Evolutionary conservation across 106 monocot genomes (phyloP).

Genomic region (Xerophyta viscosa): DNA sequence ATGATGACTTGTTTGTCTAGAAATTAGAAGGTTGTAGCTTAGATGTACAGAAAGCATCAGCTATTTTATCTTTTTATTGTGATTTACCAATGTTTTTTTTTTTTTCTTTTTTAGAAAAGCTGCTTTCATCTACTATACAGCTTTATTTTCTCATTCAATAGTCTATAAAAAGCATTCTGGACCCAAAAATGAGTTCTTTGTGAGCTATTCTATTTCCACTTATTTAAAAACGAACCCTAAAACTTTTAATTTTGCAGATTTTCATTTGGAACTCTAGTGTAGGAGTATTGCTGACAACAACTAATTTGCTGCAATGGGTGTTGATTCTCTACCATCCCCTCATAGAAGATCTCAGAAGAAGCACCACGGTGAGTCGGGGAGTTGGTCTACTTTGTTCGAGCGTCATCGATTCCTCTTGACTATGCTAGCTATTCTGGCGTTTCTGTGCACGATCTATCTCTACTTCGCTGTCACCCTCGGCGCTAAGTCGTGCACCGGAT

Average conservation of each 20-base stretch:
- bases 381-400: conserved; percentile 53
- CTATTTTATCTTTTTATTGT: no score
- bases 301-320: conserved; percentile 24
- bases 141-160: no score
- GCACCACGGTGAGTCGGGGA: conserved; percentile 44
- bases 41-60: no score
- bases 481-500: conserved; percentile 36
- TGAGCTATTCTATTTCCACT: no score
- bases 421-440: conserved; percentile 52
- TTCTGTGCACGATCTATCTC: conserved; percentile 82
- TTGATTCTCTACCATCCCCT: conserved; percentile 65
- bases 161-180: no score
- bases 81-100: no score
- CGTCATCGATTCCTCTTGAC: conserved; percentile 82
- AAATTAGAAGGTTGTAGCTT: no score
- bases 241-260: neutral
- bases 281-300: neutral
- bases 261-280: neutral
- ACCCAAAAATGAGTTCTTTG: no score
- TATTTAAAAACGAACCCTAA: no score
- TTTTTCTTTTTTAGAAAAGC: no score
- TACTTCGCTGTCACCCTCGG: conserved; percentile 85
- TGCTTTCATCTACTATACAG: no score
- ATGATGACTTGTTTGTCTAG: no score
- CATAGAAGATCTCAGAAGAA: conserved; percentile 62